Base-by-base conservation (phyloP, 2,329 filamentous ascomycete species). In the Didymella arachidicola region DNA sequence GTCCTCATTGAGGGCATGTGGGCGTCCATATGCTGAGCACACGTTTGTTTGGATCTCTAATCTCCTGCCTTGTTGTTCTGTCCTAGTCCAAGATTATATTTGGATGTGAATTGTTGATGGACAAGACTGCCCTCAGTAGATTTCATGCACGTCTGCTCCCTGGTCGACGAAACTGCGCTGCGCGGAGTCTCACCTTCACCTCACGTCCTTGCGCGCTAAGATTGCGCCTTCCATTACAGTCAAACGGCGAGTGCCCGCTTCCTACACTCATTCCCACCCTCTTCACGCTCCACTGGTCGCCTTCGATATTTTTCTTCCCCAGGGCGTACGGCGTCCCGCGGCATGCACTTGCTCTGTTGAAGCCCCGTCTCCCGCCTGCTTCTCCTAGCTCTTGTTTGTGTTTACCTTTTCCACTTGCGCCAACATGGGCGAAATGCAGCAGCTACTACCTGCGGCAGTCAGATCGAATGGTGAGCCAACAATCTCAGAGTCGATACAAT, bases 161-260 rank as follows among this genome's bases (percentile, higher is more conserved):
- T 19, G 27, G 36, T 42, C 22, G 16, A 26, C 41, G n/a, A 26
- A 7, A n/a, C 36, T 12, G 22, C 7, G 42, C 46, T 18, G 27
- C 18, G 38, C 30, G 14, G 2, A 49, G 32, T 26, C 36, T 60
- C 57, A 57, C 60, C 27, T 58, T 64, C 59, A 64, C 62, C 47
- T 61, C 53, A 52, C 38, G 47, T 38, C 45, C 26, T 7, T 18
- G 38, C 25, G 43, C 32, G 60, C 48, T 50, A 42, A 54, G 57
- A 27, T 29, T 41, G 41, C 46, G 2, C 32, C 50, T 59, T 59
- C 50, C 41, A 11, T n/a, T 27, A 29, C 22, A 10, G 41, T 38
- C 30, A 29, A 29, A 41, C 18, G 19, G 32, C 39, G 7, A 50
- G 50, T 26, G 16, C 11, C 36, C 8, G 11, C 36, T 42, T 25